Base-by-base conservation (phyloP, 2,329 filamentous ascomycete species). In the Lachnellula hyalina region DNA sequence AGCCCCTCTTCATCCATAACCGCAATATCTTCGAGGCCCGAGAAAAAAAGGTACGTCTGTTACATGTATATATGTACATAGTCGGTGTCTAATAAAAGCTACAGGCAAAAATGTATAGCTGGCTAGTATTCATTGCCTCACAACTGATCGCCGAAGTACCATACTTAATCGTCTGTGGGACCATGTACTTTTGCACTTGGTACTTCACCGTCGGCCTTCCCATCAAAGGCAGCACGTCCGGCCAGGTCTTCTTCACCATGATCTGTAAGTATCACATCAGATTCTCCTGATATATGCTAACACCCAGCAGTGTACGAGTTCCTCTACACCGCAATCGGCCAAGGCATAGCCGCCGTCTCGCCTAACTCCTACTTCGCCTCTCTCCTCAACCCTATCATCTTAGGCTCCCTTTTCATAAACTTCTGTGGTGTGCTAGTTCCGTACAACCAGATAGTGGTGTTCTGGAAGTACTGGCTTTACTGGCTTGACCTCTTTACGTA, bases 401-500 rank as follows among this genome's bases (percentile, higher is more conserved):
- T 85, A 25, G 25, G 25, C 53, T 75, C 77, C 6, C 67, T 82
- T 40, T 74, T 90, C 2, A 77, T 89, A 8, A 81, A 79, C 1
- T 91, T 92, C 73, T 90, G 86, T 62, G 88, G 88, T 58, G 85
- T 91, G 1, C 74, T 90, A 5, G 87, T 90, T 0, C 86, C 87
- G 0, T 89, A 85, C 58, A 58, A 64, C 0, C 76, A 78, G 25
- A 76, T 91, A 21, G 79, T 83, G 7, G 62, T 69, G 0, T 90
- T 90, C 70, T 91, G 87, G 87, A 73, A 58, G 44, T 63, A 64
- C 50, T 64, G 59, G 64, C 65, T 75, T 5, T 84, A 84, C 70
- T 83, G 74, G 51, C 64, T 83, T 15, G 80, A 84, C 61, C 82
- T 81, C 0, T 84, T 83, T 72, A 83, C 79, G 70, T 85, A 84